Base-by-base conservation (phyloP, 805 yeast species). In the Lipomyces oligophaga region DNA sequence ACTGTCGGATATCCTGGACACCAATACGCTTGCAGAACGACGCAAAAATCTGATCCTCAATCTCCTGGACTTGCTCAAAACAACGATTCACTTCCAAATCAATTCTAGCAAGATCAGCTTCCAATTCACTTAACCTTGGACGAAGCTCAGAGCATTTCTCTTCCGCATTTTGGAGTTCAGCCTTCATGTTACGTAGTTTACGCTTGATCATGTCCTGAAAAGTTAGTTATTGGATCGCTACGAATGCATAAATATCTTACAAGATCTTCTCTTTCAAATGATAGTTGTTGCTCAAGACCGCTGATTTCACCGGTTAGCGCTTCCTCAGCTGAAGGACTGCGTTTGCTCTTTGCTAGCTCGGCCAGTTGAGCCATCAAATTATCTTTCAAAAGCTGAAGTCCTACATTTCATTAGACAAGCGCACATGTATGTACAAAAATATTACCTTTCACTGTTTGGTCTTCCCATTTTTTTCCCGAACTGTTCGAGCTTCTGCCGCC, bases 401-500 rank as follows among this genome's bases (percentile, higher is more conserved):
- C 68, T 41, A 73, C 75, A 55, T 77, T 75, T 18, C 45, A 47
- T 25, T 41, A 30, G 40, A 7, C 22, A 28, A 4, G 6, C 4
- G 8, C 13, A 10, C 21, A 11, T 15, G n/a, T 5, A 6, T n/a
- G 21, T 4, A 16, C 32, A 10, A 16, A 8, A n/a, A 21, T 22
- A 19, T 24, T 24, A 39, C 52, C 53, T 31, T 55, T 50, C 18
- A 50, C 52, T 4, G 47, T 47, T 27, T 45, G 52, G 59, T 83
- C 86, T 62, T 81, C 87, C 95, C 95, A 86, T 53, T 77, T 73
- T 46, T 68, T 53, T 10, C 73, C 70, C n/a, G 71, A 65, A 24
- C 63, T 61, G 18, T 70, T 70, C n/a, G 71, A 71, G 4, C 78
- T 72, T 24, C 72, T 68, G 55, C 97, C 97, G 63, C 97, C 97